Percentiles rank a stretch among this genome's conserved stretches.
These are phyloP conservation scores for Aspergillus ellipticus DNA, from an alignment of 495 filamentous ascomycete genomes.

Conservation along the genomic window DNA sequence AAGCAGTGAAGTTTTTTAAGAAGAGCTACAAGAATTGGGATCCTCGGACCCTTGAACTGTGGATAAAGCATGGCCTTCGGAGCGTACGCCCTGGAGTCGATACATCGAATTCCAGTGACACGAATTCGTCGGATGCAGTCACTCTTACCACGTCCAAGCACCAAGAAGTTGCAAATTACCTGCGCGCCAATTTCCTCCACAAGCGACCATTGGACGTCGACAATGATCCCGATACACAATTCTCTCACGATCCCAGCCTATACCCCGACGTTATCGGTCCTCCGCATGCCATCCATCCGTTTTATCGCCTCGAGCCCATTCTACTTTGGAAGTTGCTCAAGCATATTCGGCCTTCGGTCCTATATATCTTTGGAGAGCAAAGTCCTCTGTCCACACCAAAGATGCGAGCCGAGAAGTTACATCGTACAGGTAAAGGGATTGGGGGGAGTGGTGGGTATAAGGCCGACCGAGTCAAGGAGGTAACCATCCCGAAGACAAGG, in stretches of 20 bases:
- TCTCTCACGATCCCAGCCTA: not conserved
- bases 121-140: not conserved
- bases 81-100: not conserved
- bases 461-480: conserved; percentile 52
- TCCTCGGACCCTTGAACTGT: not conserved
- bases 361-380: conserved; percentile 62
- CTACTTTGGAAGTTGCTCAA: conserved; percentile 53
- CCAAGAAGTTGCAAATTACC: conserved; percentile 4
- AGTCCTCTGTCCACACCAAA: conserved; percentile 46
- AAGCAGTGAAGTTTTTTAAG: not conserved
- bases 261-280: conserved; percentile 4
- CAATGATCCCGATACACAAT: not conserved
- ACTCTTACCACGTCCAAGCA: conserved; percentile 2
- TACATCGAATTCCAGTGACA: not conserved
- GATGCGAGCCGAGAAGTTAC: conserved; percentile 51
- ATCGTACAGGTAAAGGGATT: conserved; percentile 56
- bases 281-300: not conserved
- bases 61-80: conserved; percentile 4
- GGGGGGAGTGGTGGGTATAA: conserved; percentile 62
- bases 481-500: conserved; percentile 32
- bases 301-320: conserved; percentile 50
- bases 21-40: conserved; percentile 2
- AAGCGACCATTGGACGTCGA: not conserved
- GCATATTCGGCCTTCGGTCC: conserved; percentile 53
- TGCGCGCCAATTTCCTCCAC: not conserved